These are phyloP conservation scores for Entomortierella parvispora DNA, from an alignment of 192 early-diverging fungal genomes.

Conservation along the genomic window DNA sequence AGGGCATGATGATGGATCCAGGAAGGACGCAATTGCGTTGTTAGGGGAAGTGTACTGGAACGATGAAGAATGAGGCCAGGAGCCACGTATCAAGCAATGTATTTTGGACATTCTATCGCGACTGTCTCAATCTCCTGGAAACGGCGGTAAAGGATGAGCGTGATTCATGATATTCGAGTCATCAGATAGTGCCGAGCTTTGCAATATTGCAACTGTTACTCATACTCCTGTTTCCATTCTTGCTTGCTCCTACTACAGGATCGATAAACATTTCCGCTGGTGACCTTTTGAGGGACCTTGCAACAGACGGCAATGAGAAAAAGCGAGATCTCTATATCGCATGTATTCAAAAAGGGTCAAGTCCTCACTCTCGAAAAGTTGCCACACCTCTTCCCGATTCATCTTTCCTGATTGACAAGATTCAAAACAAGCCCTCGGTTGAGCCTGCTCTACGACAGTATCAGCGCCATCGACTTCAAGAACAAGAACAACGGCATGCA, in stretches of 20 bases:
- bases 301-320: background rate
- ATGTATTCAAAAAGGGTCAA: background rate
- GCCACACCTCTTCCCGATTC: background rate
- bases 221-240: too few relatives aligned
- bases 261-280: background rate
- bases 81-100: slow-evolving; percentile 2
- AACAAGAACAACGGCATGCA: background rate
- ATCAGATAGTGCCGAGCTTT: too few relatives aligned
- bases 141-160: background rate
- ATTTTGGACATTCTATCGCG: slow-evolving; percentile 11
- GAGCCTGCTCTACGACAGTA: background rate
- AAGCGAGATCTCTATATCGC: background rate
- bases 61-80: too few relatives aligned
- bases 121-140: background rate
- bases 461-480: background rate
- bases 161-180: too few relatives aligned
- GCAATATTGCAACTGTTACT: too few relatives aligned
- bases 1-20: background rate
- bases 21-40: slow-evolving; percentile 1
- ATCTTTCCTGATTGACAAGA: background rate
- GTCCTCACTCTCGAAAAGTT: background rate
- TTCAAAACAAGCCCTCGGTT: slow-evolving; percentile 3
- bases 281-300: background rate
- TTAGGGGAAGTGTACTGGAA: slow-evolving; percentile 5
- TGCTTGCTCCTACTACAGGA: too few relatives aligned